Percentiles rank a stretch among this genome's conserved stretches.
Conservation (phyloP, 352 stramenopile genomes). For the Globisporangium ultimum region DNA sequence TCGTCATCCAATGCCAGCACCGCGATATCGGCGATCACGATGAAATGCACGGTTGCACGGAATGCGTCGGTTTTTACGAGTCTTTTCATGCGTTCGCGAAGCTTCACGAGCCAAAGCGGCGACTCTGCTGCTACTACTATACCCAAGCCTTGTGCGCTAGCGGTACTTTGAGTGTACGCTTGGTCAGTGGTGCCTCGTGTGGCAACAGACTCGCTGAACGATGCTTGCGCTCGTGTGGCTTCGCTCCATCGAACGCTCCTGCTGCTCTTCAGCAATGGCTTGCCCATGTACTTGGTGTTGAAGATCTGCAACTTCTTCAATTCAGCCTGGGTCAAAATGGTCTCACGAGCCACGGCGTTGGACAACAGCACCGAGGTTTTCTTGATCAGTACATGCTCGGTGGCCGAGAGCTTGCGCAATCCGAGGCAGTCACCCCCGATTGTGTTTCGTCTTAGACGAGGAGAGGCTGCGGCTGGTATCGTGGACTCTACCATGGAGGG, state of each 20-base stretch:
- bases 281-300: constrained; percentile 33
- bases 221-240: constrained; percentile 1
- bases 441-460: neutral
- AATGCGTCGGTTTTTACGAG: constrained; percentile 49
- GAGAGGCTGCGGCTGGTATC: neutral
- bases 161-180: constrained; percentile 2
- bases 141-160: constrained; percentile 5
- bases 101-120: constrained; percentile 20
- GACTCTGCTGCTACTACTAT: constrained; percentile 4
- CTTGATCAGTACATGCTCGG: constrained; percentile 38
- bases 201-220: constrained; percentile 13
- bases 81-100: constrained; percentile 23
- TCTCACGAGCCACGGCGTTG: constrained; percentile 26
- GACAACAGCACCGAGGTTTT: constrained; percentile 55
- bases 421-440: neutral
- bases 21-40: constrained; percentile 48
- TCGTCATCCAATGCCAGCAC: constrained; percentile 63
- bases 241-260: constrained; percentile 11
- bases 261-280: constrained; percentile 9
- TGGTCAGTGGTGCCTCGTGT: constrained; percentile 10
- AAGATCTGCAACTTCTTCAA: constrained; percentile 40
- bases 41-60: constrained; percentile 34
- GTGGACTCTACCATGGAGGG: neutral
- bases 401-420: constrained; percentile 25
- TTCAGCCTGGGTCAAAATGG: constrained; percentile 42